Conservation (phyloP, 1,284 basidiomycete genomes). For the Irpex sp. region DNA sequence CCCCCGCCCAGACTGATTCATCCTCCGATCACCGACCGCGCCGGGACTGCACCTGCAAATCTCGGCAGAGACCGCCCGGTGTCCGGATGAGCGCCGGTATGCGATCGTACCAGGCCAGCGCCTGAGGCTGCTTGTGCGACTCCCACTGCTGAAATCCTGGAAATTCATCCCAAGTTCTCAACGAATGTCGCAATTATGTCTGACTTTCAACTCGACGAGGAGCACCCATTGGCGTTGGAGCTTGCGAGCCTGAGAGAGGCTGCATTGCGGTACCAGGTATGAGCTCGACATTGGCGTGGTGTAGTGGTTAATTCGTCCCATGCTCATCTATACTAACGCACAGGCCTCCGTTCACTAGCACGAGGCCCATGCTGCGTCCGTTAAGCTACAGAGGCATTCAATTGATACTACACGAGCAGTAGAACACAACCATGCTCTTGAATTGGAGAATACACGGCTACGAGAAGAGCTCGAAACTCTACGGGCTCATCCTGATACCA, state of each 20-base stretch:
- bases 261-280: conserved; percentile 64
- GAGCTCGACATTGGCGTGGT: conserved; percentile 15
- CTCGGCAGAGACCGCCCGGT: not conserved
- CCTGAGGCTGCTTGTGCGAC: not conserved
- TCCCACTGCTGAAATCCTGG: not conserved
- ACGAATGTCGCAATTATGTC: conserved; percentile 10
- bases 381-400: conserved; percentile 62
- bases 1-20: not conserved
- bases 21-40: not conserved
- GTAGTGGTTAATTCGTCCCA: conserved; percentile 12
- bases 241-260: conserved; percentile 61
- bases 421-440: conserved; percentile 45
- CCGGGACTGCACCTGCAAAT: not conserved
- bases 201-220: conserved; percentile 33
- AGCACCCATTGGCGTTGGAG: conserved; percentile 66
- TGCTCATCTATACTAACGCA: conserved; percentile 25
- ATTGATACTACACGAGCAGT: conserved; percentile 47
- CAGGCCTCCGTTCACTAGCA: conserved; percentile 42
- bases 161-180: not conserved
- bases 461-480: conserved; percentile 49
- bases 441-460: conserved; percentile 54
- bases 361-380: conserved; percentile 59
- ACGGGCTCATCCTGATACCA: conserved; percentile 43
- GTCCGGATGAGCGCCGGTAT: not conserved
- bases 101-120: not conserved